Conservation (phyloP, 2,329 filamentous ascomycete species). For the Pestalotiopsis sp. region DNA sequence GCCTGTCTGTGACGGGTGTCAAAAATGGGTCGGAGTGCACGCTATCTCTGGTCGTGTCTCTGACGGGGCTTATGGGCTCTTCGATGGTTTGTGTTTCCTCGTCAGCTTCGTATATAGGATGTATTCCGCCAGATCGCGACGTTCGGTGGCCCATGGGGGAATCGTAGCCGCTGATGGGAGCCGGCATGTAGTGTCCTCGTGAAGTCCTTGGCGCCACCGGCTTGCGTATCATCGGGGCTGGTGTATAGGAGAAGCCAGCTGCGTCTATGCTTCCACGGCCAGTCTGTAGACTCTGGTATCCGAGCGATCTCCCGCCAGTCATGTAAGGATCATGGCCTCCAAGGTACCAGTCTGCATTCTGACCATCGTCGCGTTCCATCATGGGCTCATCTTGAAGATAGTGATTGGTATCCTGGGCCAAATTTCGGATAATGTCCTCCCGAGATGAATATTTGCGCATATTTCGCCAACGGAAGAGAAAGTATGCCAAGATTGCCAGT, state of each 20-base stretch:
- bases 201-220: constrained; percentile 28
- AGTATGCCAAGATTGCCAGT: constrained; percentile 44
- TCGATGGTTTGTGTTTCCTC: constrained; percentile 40
- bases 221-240: constrained; percentile 27
- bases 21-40: constrained; percentile 51
- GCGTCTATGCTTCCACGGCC: constrained; percentile 25
- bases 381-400: constrained; percentile 51
- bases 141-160: constrained; percentile 20
- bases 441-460: constrained; percentile 34
- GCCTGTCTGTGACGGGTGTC: constrained; percentile 39
- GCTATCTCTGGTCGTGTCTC: constrained; percentile 21
- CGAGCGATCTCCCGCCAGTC: constrained; percentile 41
- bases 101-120: constrained; percentile 61
- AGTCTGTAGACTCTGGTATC: constrained; percentile 52
- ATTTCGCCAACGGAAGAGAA: constrained; percentile 53
- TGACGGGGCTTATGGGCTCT: constrained; percentile 24
- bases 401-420: constrained; percentile 50
- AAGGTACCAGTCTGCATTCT: constrained; percentile 45
- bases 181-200: constrained; percentile 38
- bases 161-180: constrained; percentile 29
- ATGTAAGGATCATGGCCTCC: constrained; percentile 46
- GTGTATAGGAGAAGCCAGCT: constrained; percentile 26
- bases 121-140: constrained; percentile 44
- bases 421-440: constrained; percentile 48
- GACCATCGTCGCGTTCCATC: constrained; percentile 40